Conservation (phyloP, 805 yeast species). For the Kazachstania bromeliacearum region DNA sequence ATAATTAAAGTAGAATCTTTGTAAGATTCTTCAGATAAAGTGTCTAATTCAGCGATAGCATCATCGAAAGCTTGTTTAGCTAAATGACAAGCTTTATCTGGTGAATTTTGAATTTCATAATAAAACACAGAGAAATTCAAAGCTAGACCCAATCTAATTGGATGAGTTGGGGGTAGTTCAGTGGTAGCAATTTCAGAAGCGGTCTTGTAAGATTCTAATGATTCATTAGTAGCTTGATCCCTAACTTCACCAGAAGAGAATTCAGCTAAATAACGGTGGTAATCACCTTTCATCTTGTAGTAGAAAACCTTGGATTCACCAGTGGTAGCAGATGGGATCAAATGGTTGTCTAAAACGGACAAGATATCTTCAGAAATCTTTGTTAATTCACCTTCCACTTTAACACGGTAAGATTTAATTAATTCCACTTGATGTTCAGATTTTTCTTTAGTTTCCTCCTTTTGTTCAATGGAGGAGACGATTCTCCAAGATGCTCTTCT, state of each 20-base stretch:
- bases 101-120: constrained; percentile 93
- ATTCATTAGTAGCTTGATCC: constrained; percentile 81
- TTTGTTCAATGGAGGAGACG: constrained; percentile 91
- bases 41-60: constrained; percentile 95
- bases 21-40: constrained; percentile 92
- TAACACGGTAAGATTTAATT: constrained; percentile 85
- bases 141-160: constrained; percentile 93
- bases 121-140: constrained; percentile 93
- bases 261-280: constrained; percentile 95
- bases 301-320: constrained; percentile 96
- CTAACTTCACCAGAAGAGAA: constrained; percentile 84
- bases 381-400: constrained; percentile 82
- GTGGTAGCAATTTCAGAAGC: constrained; percentile 94
- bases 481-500: constrained; percentile 98
- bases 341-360: constrained; percentile 72
- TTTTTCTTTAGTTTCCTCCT: constrained; percentile 90
- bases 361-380: constrained; percentile 89
- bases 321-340: constrained; percentile 84
- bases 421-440: constrained; percentile 69
- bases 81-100: constrained; percentile 94
- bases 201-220: constrained; percentile 84
- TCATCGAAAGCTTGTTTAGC: constrained; percentile 98
- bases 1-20: constrained; percentile 94
- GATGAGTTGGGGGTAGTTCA: constrained; percentile 94
- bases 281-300: constrained; percentile 98